These are phyloP conservation scores for Xylariaceae sp. DNA, from an alignment of 2,329 filamentous ascomycete species.

Conservation along the genomic window DNA sequence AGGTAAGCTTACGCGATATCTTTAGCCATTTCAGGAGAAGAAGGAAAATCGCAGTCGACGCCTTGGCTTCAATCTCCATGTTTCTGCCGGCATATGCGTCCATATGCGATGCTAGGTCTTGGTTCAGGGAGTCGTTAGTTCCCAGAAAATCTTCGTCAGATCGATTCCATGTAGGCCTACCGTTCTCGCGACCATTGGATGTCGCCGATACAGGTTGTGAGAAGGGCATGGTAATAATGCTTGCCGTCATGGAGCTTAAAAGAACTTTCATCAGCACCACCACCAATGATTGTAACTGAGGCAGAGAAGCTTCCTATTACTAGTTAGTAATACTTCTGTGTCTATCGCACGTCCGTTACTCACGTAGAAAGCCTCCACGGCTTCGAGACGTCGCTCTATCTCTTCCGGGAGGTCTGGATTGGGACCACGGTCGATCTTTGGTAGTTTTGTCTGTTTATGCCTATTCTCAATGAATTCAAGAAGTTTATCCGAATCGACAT, in stretches of 20 bases:
- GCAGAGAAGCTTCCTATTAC: slow-evolving; percentile 64
- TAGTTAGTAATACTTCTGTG: slow-evolving; percentile 23
- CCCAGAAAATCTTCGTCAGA: slow-evolving; percentile 31
- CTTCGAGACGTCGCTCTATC: slow-evolving; percentile 62
- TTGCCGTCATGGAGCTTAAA: slow-evolving; percentile 78
- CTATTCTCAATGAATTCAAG: slow-evolving; percentile 39
- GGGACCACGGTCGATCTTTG: slow-evolving; percentile 47
- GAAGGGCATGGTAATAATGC: slow-evolving; percentile 62
- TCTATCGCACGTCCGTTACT: slow-evolving; percentile 36
- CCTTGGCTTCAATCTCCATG: slow-evolving; percentile 85
- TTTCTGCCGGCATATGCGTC: slow-evolving; percentile 72
- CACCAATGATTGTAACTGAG: slow-evolving; percentile 84
- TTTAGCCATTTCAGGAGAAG: slow-evolving; percentile 96
- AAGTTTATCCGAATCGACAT: slow-evolving; percentile 37
- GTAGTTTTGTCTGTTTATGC: slow-evolving; percentile 39
- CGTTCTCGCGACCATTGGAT: slow-evolving; percentile 39
- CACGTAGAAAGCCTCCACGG: slow-evolving; percentile 82
- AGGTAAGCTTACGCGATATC: slow-evolving; percentile 67
- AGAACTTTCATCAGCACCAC: slow-evolving; percentile 90
- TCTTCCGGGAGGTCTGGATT: slow-evolving; percentile 45
- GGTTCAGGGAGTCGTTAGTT: slow-evolving; percentile 30
- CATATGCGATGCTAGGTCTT: slow-evolving; percentile 44
- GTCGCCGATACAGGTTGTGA: slow-evolving; percentile 39
- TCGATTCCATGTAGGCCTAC: slow-evolving; percentile 33
- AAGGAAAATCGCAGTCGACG: slow-evolving; percentile 81